Conservation (phyloP, 805 yeast genomes). For the Saccharomycopsis sp. region DNA sequence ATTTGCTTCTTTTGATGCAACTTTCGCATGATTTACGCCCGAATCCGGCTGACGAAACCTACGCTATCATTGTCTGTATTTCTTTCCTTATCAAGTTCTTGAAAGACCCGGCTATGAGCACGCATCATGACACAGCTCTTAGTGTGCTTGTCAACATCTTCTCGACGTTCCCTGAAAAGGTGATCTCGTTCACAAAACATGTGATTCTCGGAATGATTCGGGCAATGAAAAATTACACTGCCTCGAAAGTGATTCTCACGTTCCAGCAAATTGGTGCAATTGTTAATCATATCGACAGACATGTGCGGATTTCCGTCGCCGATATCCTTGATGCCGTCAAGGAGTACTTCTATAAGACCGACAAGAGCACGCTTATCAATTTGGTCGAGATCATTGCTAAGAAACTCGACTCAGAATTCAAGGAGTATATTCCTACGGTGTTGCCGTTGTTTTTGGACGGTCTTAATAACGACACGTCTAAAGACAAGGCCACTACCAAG, state of each 20-base stretch:
- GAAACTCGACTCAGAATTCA: constrained; percentile 90
- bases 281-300: constrained; percentile 78
- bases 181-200: constrained; percentile 83
- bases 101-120: constrained; percentile 75
- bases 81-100: constrained; percentile 76
- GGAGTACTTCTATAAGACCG: constrained; percentile 62
- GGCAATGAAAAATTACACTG: constrained; percentile 79
- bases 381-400: constrained; percentile 78
- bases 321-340: constrained; percentile 69
- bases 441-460: constrained; percentile 71
- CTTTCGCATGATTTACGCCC: constrained; percentile 69
- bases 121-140: constrained; percentile 88
- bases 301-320: constrained; percentile 74
- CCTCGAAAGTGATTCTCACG: constrained; percentile 74
- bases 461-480: constrained; percentile 55
- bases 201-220: constrained; percentile 81
- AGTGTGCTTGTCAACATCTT: constrained; percentile 90
- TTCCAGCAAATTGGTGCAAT: constrained; percentile 82
- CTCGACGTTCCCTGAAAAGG: constrained; percentile 79
- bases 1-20: constrained; percentile 82
- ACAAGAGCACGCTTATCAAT: constrained; percentile 69
- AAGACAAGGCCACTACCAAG: constrained; percentile 52
- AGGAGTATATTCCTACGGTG: constrained; percentile 69
- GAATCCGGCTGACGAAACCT: constrained; percentile 64
- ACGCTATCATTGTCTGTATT: constrained; percentile 92